Conservation (phyloP, 1,139 yeast genomes). For the Diutina catenulata region DNA sequence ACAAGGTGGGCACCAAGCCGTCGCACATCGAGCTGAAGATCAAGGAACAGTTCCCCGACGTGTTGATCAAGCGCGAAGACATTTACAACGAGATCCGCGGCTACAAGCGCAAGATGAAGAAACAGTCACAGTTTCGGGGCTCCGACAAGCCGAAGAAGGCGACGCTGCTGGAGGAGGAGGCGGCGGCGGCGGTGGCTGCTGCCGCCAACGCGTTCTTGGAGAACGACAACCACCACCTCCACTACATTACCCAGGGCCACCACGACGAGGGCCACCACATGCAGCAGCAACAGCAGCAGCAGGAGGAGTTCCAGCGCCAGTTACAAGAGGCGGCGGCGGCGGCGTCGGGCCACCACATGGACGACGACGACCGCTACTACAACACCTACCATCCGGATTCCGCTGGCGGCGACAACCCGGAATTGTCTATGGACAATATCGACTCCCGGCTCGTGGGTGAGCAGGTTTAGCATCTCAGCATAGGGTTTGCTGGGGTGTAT, state of each 20-base stretch:
- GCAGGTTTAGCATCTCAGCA: slow-evolving; percentile 10
- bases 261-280: slow-evolving; percentile 20
- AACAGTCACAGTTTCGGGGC: slow-evolving; percentile 14
- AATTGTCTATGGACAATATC: slow-evolving; percentile 35
- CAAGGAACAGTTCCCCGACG: slow-evolving; percentile 42
- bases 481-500: not conserved
- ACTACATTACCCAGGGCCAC: slow-evolving; percentile 17
- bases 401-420: slow-evolving; percentile 14
- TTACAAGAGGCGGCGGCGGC: slow-evolving; percentile 28
- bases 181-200: slow-evolving; percentile 5
- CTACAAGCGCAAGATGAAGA: slow-evolving; percentile 41
- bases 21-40: slow-evolving; percentile 42
- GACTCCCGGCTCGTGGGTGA: slow-evolving; percentile 38
- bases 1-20: slow-evolving; percentile 49
- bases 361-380: slow-evolving; percentile 5
- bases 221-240: not conserved
- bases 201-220: slow-evolving; percentile 4
- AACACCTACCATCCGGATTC: not conserved
- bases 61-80: slow-evolving; percentile 44
- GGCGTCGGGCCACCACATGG: slow-evolving; percentile 9
- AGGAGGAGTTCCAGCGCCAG: slow-evolving; percentile 29
- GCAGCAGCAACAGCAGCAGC: slow-evolving; percentile 17
- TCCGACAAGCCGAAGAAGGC: slow-evolving; percentile 18
- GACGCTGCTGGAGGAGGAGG: slow-evolving; percentile 20
- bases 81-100: slow-evolving; percentile 49